Evolutionary conservation across 306 rosid genomes (phyloP).

Genomic region (Medicago arabica): DNA sequence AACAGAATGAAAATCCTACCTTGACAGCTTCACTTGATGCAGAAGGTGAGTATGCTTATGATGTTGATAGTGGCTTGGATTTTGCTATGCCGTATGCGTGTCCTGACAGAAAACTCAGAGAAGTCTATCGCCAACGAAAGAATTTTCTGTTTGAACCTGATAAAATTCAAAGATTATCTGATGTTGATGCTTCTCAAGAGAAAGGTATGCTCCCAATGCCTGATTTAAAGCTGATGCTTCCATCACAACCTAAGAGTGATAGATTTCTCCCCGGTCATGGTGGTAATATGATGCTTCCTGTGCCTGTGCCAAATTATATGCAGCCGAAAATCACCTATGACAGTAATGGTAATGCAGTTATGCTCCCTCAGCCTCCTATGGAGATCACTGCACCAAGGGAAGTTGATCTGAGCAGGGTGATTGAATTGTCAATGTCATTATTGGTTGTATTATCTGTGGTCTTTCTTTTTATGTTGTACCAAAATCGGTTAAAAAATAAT

Average conservation of each 20-base stretch:
- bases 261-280: constrained; percentile 32
- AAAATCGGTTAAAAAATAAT: constrained; percentile 28
- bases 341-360: constrained; percentile 36
- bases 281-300: constrained; percentile 39
- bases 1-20: constrained; percentile 32
- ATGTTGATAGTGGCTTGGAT: constrained; percentile 48
- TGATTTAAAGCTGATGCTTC: constrained; percentile 45
- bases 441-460: constrained; percentile 36
- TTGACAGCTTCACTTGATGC: constrained; percentile 36
- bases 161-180: constrained; percentile 39
- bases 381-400: constrained; percentile 39
- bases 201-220: constrained; percentile 44
- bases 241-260: constrained; percentile 38
- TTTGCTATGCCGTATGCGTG: constrained; percentile 69
- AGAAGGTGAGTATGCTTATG: constrained; percentile 45
- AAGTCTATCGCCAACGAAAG: constrained; percentile 54
- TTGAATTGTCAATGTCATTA: constrained; percentile 38
- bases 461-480: constrained; percentile 44
- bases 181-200: constrained; percentile 24
- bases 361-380: constrained; percentile 38
- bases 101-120: constrained; percentile 50
- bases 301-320: constrained; percentile 2
- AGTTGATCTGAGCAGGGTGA: constrained; percentile 32
- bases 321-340: constrained; percentile 35
- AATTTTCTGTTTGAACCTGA: constrained; percentile 51